Evolutionary conservation across 768 basidiomycete genomes (phyloP).

Genomic region (Leccinum ochraceum): DNA sequence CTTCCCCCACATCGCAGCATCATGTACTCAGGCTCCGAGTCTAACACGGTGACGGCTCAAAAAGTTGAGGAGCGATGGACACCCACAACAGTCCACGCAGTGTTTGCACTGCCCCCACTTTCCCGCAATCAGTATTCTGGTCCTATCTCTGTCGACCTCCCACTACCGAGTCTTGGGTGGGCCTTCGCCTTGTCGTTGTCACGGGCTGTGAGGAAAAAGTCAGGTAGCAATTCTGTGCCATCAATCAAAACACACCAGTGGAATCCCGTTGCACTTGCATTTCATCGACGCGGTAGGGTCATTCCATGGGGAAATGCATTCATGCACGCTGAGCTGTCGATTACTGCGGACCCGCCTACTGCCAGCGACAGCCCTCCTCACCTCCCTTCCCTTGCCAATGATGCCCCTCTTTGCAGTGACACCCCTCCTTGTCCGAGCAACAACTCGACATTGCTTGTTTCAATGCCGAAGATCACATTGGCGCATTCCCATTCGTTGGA

Average conservation of each 20-base stretch:
- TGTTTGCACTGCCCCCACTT: slow-evolving; percentile 1
- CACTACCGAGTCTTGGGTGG: slow-evolving; percentile 15
- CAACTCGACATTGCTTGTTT: background rate
- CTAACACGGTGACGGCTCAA: background rate
- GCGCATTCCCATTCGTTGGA: slow-evolving; percentile 1
- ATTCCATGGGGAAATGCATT: slow-evolving; percentile 18
- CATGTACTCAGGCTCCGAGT: background rate
- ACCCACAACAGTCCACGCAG: slow-evolving; percentile 9
- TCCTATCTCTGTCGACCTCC: slow-evolving; percentile 10
- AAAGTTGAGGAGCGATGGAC: slow-evolving; percentile 20
- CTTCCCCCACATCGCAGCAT: background rate
- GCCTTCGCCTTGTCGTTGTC: slow-evolving; percentile 16
- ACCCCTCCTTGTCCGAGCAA: background rate
- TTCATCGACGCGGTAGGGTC: background rate
- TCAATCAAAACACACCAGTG: background rate
- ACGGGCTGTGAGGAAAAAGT: no score
- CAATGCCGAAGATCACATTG: slow-evolving; percentile 3
- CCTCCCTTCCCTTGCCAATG: background rate
- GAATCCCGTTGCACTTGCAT: slow-evolving; percentile 11
- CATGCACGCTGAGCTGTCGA: slow-evolving; percentile 12
- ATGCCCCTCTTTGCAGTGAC: background rate
- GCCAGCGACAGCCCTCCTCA: background rate
- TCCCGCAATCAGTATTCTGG: background rate
- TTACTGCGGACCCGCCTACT: background rate
- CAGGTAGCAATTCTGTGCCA: no score